phyloP scores from a whole-genome alignment of 164 flowering plant species.

The Aristolochia californica region DNA sequence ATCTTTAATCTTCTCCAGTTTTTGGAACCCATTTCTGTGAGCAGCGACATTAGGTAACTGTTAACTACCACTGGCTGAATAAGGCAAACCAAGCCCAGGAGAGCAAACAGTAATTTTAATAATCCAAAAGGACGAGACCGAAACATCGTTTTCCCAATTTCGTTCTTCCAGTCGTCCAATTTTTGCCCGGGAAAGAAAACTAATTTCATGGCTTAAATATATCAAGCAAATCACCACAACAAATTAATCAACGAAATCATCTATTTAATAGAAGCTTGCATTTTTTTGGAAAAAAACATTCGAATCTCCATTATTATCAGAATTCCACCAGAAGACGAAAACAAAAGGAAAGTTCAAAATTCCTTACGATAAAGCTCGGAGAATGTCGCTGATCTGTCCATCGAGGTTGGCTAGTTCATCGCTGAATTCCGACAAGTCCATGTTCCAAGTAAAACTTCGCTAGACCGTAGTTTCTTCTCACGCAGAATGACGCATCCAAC shows the following conservation, averaged over 20 bases:
- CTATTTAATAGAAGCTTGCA: neutral
- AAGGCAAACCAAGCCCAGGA: neutral
- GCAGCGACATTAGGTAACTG: neutral
- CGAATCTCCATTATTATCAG: neutral
- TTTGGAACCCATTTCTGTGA: constrained; percentile 74
- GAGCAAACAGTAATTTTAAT: neutral
- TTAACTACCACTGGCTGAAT: neutral
- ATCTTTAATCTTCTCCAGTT: constrained; percentile 74
- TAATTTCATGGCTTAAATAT: neutral
- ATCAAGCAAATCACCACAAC: neutral
- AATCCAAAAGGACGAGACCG: neutral
- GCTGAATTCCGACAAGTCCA: constrained; percentile 62
- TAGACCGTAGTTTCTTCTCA: neutral
- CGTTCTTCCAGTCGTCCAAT: no score
- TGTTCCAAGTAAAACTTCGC: constrained; percentile 5
- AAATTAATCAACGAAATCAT: neutral
- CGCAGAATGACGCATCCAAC: no score
- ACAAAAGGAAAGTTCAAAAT: neutral
- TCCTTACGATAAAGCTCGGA: constrained; percentile 85
- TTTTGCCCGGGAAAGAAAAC: no score
- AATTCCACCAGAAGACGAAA: neutral
- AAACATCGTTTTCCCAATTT: neutral
- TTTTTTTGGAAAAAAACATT: neutral
- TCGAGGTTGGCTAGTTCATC: constrained; percentile 80
- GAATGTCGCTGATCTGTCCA: constrained; percentile 70